A percentile compares a stretch with the other conserved stretches of the same genome.
phyloP scores from a whole-genome alignment of 176 grass and related monocot species.

The Zea luxurians region DNA sequence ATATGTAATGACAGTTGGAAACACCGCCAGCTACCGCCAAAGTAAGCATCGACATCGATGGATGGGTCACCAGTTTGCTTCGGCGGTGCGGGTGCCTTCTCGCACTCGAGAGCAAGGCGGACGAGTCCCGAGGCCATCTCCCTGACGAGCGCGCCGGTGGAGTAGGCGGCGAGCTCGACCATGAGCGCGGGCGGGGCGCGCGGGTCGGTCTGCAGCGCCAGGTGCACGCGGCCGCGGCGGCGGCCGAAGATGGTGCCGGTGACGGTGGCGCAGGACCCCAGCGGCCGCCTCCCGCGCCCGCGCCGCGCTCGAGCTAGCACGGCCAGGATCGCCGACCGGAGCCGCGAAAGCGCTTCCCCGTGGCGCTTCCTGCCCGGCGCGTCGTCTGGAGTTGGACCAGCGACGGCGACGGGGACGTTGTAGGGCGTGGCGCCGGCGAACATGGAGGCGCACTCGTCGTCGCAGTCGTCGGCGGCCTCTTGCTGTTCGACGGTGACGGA shows the following conservation, averaged over 20 bases:
- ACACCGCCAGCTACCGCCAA: too few species aligned
- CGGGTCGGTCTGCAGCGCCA: constrained; percentile 66
- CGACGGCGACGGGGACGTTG: not conserved
- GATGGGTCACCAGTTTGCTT: not conserved
- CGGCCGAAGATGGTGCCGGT: constrained; percentile 83
- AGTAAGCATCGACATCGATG: not conserved
- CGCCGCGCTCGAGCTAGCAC: constrained; percentile 40
- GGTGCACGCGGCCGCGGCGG: constrained; percentile 64
- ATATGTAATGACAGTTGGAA: too few species aligned
- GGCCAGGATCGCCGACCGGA: constrained; percentile 56
- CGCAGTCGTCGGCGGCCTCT: not conserved
- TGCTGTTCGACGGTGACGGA: not conserved
- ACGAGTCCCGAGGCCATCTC: constrained; percentile 94
- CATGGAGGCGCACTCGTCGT: constrained; percentile 14
- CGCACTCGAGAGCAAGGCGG: constrained; percentile 79
- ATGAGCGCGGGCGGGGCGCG: constrained; percentile 61
- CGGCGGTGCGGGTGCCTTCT: not conserved
- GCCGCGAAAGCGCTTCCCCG: constrained; percentile 36
- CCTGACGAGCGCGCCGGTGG: constrained; percentile 69
- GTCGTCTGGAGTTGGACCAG: not conserved
- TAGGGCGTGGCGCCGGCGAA: constrained; percentile 35
- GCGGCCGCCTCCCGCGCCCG: constrained; percentile 12
- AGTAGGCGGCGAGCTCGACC: constrained; percentile 64
- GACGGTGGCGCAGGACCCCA: constrained; percentile 58
- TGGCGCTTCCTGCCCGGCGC: constrained; percentile 4